phyloP scores from a whole-genome alignment of 768 basidiomycete genomes.

The Psilocybe sp. region DNA sequence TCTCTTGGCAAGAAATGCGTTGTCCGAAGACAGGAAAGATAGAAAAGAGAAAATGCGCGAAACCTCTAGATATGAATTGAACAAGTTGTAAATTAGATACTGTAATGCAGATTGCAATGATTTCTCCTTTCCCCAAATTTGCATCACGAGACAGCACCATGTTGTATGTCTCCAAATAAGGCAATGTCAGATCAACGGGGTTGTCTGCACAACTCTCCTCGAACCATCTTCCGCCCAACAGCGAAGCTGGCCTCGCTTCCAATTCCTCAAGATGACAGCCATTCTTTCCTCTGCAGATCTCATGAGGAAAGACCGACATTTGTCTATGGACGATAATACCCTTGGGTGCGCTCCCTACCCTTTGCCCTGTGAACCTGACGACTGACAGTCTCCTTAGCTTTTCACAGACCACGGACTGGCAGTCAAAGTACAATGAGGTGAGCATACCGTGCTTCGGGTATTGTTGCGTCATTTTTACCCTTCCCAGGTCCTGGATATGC shows the following conservation, averaged over 20 bases:
- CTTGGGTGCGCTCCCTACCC: slow-evolving; percentile 43
- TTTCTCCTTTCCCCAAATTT: background rate
- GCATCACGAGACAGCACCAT: slow-evolving; percentile 7
- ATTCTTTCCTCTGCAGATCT: slow-evolving; percentile 60
- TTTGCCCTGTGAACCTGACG: slow-evolving; percentile 4
- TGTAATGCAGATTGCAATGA: background rate
- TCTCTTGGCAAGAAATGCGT: slow-evolving; percentile 91
- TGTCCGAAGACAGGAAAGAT: slow-evolving; percentile 77
- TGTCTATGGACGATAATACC: slow-evolving; percentile 66
- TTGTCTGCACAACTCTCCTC: slow-evolving; percentile 17
- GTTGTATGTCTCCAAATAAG: slow-evolving; percentile 26
- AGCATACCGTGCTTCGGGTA: slow-evolving; percentile 7
- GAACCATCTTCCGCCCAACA: slow-evolving; percentile 16
- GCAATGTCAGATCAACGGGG: slow-evolving; percentile 20
- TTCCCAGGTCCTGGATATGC: slow-evolving; percentile 69
- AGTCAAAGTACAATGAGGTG: slow-evolving; percentile 72
- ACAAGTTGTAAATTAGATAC: slow-evolving; percentile 10
- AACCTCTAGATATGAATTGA: slow-evolving; percentile 63
- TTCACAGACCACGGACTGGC: slow-evolving; percentile 65
- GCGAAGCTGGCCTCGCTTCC: slow-evolving; percentile 18
- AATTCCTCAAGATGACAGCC: slow-evolving; percentile 49
- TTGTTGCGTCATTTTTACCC: slow-evolving; percentile 2
- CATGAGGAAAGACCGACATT: slow-evolving; percentile 55
- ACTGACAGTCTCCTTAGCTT: slow-evolving; percentile 40
- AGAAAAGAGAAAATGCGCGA: slow-evolving; percentile 85